Evolutionary conservation across 2,329 filamentous ascomycete species (phyloP).

Genomic region (Metarhizium guizhouense): DNA sequence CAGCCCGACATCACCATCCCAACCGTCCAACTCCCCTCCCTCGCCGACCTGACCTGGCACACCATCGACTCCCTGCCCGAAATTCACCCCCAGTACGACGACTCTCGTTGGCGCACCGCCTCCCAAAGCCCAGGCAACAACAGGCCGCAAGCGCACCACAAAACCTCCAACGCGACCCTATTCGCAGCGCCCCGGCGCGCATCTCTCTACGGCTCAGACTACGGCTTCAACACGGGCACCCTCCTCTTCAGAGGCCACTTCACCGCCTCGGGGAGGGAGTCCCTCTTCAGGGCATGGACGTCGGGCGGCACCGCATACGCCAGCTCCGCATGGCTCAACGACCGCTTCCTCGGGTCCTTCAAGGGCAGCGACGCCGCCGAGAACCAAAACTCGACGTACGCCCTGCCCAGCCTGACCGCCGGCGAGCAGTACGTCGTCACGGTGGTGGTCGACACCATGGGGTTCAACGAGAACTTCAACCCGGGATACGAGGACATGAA

Average conservation of each 20-base stretch:
- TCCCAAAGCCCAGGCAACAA: background rate
- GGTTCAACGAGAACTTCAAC: slow-evolving; percentile 56
- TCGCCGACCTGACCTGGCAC: slow-evolving; percentile 56
- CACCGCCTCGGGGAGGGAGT: slow-evolving; percentile 51
- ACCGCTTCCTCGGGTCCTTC: slow-evolving; percentile 55
- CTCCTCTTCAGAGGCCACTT: slow-evolving; percentile 66
- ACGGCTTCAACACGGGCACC: slow-evolving; percentile 62
- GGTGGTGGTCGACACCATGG: slow-evolving; percentile 64
- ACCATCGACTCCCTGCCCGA: slow-evolving; percentile 65
- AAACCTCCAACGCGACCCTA: slow-evolving; percentile 51
- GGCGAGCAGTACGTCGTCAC: slow-evolving; percentile 55
- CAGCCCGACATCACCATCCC: slow-evolving; percentile 46
- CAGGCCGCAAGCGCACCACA: slow-evolving; percentile 41
- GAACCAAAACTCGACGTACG: slow-evolving; percentile 47
- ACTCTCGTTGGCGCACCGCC: slow-evolving; percentile 48
- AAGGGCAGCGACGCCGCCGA: slow-evolving; percentile 41
- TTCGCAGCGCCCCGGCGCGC: slow-evolving; percentile 51
- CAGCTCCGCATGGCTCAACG: slow-evolving; percentile 57
- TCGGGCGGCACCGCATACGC: slow-evolving; percentile 62
- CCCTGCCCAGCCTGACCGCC: slow-evolving; percentile 39
- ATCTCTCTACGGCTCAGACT: slow-evolving; percentile 61
- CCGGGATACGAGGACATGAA: slow-evolving; percentile 55
- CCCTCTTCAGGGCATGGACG: slow-evolving; percentile 45
- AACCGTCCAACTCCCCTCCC: slow-evolving; percentile 21
- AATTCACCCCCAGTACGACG: slow-evolving; percentile 53